Evolutionary conservation across 2,329 filamentous ascomycete genomes (phyloP), one percentile per base, ranked within the genome.

Genomic region (Fusarium guadeloupense): DNA sequence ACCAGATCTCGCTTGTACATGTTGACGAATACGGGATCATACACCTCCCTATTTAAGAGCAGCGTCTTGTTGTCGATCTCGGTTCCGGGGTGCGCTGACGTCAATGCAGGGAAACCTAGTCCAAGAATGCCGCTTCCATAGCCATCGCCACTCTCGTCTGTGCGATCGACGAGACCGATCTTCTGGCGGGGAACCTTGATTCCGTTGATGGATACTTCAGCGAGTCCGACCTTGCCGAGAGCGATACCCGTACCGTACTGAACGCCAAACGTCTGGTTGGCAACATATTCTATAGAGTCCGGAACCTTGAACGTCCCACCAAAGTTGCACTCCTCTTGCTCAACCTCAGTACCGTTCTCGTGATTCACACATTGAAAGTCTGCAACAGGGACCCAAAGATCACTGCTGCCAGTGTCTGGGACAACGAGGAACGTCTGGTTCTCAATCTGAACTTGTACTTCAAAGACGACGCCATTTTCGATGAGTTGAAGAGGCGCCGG

Each of bases 211-310:
- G 62, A 63, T 23, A 69, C 59, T 9, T 62, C 34, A 7, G 54
- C 54, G 33, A 50, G 34, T 5, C 28, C 66, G 4, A 71, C 30
- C 12, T 46, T 62, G 4, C 67, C 66, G 6, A 65, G 6, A 2
- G 56, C 47, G 35, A 69, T 64, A 6, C 66, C 66, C 1, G 57
- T 62, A 6, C 64, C 64, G n/a, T 66, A 60, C n/a, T 54, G 35
- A 4, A 67, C 51, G 14, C 54, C 61, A 31, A 67, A 64, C 2
- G 59, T 65, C 85, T 68, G 65, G 31, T 62, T 52, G 25, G 42
- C 21, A 37, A 59, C 26, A 16, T 57, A 53, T 12, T 48, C 39
- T 14, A 57, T 30, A 6, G 31, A 38, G 1, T 45, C n/a, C n/a
- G 52, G 57, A 14, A 35, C 42, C 28, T 57, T 26, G 46, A 59